Conservation (phyloP, 2,329 filamentous ascomycete species). For the Penicillium sp. region DNA sequence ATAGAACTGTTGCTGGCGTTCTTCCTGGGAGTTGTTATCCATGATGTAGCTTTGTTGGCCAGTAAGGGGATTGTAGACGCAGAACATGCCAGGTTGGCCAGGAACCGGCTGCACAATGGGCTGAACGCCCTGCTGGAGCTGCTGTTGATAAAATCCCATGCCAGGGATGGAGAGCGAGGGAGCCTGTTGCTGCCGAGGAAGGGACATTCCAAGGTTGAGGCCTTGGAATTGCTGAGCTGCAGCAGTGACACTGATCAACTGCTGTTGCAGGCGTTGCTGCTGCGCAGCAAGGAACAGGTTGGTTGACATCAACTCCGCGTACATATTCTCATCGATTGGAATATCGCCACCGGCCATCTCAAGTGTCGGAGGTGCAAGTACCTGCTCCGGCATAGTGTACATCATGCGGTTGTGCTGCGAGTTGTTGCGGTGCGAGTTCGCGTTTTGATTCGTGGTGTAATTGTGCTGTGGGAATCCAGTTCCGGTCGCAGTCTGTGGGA, state of each 20-base stretch:
- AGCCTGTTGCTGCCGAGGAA: slow-evolving; percentile 51
- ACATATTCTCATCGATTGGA: slow-evolving; percentile 79
- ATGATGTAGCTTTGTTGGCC: slow-evolving; percentile 81
- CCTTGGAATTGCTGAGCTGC: slow-evolving; percentile 80
- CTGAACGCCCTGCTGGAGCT: slow-evolving; percentile 66
- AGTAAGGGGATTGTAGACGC: slow-evolving; percentile 81
- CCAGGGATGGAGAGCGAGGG: slow-evolving; percentile 54
- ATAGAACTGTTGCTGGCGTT: slow-evolving; percentile 35
- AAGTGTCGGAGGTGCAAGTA: slow-evolving; percentile 67
- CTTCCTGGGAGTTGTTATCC: slow-evolving; percentile 61
- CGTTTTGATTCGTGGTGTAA: slow-evolving; percentile 34
- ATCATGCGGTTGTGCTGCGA: slow-evolving; percentile 52
- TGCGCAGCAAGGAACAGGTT: slow-evolving; percentile 92
- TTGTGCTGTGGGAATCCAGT: slow-evolving; percentile 52
- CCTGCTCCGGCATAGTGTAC: slow-evolving; percentile 77
- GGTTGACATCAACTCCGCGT: slow-evolving; percentile 85
- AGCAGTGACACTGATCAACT: slow-evolving; percentile 79
- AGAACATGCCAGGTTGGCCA: slow-evolving; percentile 72
- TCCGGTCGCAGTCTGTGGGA: slow-evolving; percentile 61
- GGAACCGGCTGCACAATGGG: slow-evolving; percentile 63
- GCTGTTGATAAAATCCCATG: slow-evolving; percentile 63
- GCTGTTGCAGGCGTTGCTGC: slow-evolving; percentile 92
- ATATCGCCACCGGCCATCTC: slow-evolving; percentile 66
- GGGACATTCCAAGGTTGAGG: slow-evolving; percentile 60
- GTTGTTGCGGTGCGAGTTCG: slow-evolving; percentile 33